These are phyloP conservation scores for Auriscalpium orientale DNA, from an alignment of 768 basidiomycete genomes.

Conservation along the genomic window DNA sequence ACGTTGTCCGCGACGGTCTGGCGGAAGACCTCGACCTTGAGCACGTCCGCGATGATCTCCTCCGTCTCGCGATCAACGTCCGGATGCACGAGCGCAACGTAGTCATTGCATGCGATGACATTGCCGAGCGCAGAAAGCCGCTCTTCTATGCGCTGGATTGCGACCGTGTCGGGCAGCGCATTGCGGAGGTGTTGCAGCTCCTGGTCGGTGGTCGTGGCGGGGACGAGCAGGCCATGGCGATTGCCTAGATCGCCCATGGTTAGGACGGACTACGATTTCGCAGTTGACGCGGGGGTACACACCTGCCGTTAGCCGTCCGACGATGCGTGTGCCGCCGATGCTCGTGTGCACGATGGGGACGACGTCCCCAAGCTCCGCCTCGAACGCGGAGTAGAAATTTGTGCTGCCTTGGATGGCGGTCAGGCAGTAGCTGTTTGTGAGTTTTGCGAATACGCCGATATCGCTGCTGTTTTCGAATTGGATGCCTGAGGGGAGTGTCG, in stretches of 20 bases:
- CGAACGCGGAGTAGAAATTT: slow-evolving; percentile 97
- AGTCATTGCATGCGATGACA: slow-evolving; percentile 97
- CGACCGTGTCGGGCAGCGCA: slow-evolving; percentile 85
- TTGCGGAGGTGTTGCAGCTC: slow-evolving; percentile 97
- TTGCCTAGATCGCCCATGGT: slow-evolving; percentile 51
- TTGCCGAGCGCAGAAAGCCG: slow-evolving; percentile 95
- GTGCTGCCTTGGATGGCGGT: slow-evolving; percentile 89
- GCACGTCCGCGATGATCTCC: slow-evolving; percentile 98
- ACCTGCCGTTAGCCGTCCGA: slow-evolving; percentile 93
- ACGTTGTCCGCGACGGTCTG: slow-evolving; percentile 97
- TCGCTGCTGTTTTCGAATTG: slow-evolving; percentile 95
- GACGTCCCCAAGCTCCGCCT: slow-evolving; percentile 87
- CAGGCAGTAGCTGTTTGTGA: slow-evolving; percentile 98
- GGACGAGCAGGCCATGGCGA: slow-evolving; percentile 94
- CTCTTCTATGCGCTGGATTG: slow-evolving; percentile 95
- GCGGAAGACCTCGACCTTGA: slow-evolving; percentile 98
- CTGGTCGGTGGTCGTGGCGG: slow-evolving; percentile 92
- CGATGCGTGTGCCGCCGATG: slow-evolving; percentile 89
- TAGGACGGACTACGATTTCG: neutral
- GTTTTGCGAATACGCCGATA: slow-evolving; percentile 93
- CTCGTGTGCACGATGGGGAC: slow-evolving; percentile 95
- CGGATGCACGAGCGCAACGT: slow-evolving; percentile 97
- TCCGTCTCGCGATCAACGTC: slow-evolving; percentile 98
- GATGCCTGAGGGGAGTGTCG: slow-evolving; percentile 44
- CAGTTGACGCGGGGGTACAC: slow-evolving; percentile 10